Conservation (phyloP, 139 green algal species). For the Picochlorum sp. region DNA sequence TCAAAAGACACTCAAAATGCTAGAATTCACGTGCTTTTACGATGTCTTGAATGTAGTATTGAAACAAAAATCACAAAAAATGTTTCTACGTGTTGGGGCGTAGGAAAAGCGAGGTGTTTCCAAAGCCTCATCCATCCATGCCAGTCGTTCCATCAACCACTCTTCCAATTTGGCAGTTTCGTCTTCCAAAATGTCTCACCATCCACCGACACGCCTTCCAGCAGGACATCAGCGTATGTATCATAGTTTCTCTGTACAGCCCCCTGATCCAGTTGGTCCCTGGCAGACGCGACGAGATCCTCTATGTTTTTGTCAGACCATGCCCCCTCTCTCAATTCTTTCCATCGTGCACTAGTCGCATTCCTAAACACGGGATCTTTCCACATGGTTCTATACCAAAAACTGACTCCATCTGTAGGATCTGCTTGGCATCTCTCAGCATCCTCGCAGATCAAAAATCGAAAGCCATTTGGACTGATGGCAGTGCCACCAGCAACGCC, state of each 20-base stretch:
- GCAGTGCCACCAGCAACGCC: conserved; percentile 46
- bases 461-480: conserved; percentile 51
- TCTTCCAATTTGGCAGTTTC: conserved; percentile 7
- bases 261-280: not conserved
- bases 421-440: conserved; percentile 23
- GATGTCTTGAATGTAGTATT: no score
- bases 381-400: conserved; percentile 26
- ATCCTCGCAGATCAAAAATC: conserved; percentile 34
- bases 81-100: not conserved
- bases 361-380: conserved; percentile 13
- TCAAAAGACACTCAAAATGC: no score
- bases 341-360: conserved; percentile 14
- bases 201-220: not conserved
- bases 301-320: conserved; percentile 17
- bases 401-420: conserved; percentile 16
- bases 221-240: conserved; percentile 1
- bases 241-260: conserved; percentile 9
- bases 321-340: conserved; percentile 7
- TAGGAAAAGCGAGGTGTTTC: not conserved
- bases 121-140: conserved; percentile 27
- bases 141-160: conserved; percentile 18
- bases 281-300: not conserved
- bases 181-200: not conserved
- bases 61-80: conserved; percentile 2
- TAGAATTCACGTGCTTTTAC: no score